Percentiles rank a stretch among this genome's conserved stretches.
phyloP scores from a whole-genome alignment of 164 flowering plant genomes.

The Piper longum region DNA sequence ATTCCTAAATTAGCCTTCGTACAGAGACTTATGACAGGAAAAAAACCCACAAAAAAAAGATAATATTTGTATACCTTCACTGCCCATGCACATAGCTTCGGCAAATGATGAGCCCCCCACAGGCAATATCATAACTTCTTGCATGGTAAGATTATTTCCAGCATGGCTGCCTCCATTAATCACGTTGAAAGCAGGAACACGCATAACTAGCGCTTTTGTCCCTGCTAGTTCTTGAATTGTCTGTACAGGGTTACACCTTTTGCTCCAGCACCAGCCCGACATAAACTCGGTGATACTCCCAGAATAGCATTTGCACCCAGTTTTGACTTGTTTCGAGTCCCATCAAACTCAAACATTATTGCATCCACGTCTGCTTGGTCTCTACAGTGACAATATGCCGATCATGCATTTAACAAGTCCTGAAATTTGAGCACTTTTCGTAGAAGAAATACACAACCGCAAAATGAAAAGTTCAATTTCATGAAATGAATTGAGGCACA shows the following conservation, averaged over 20 bases:
- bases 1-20: no score
- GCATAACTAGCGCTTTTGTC: slow-evolving; percentile 92
- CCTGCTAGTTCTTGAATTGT: slow-evolving; percentile 84
- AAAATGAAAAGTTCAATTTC: neutral
- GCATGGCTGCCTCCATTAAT: slow-evolving; percentile 99
- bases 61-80: slow-evolving; percentile 53
- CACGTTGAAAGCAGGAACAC: slow-evolving; percentile 97
- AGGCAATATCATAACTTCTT: slow-evolving; percentile 95
- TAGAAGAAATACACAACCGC: neutral
- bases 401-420: no score
- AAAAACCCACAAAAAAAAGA: neutral
- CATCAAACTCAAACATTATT: slow-evolving; percentile 84
- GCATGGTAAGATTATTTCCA: slow-evolving; percentile 94
- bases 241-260: slow-evolving; percentile 80
- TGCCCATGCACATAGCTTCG: slow-evolving; percentile 93
- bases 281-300: slow-evolving; percentile 82
- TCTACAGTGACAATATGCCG: slow-evolving; percentile 16
- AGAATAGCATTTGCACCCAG: slow-evolving; percentile 91
- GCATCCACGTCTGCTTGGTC: slow-evolving; percentile 80
- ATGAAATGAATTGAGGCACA: neutral
- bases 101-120: slow-evolving; percentile 84
- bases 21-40: neutral
- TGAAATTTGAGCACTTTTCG: no score
- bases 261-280: slow-evolving; percentile 97
- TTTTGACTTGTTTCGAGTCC: slow-evolving; percentile 84